Evolutionary conservation across 1,284 basidiomycete genomes (phyloP).

Genomic region (Cryptococcus floricola): DNA sequence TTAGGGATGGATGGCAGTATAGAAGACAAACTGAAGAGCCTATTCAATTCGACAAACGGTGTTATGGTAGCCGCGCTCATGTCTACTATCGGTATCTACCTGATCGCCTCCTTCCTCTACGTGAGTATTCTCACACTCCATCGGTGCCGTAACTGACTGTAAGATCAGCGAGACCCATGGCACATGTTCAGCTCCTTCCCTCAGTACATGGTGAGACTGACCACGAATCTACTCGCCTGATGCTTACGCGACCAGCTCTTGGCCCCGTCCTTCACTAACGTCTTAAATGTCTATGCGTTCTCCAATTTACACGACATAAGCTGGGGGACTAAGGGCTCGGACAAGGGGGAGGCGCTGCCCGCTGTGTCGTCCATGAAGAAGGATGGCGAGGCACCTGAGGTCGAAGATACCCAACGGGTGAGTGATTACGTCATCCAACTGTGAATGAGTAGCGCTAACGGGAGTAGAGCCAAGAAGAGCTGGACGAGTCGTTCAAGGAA

Average conservation of each 20-base stretch:
- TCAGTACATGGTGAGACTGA: slow-evolving; percentile 63
- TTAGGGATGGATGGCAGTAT: slow-evolving; percentile 34
- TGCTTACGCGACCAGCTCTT: slow-evolving; percentile 52
- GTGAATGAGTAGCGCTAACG: background rate
- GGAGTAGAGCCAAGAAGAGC: slow-evolving; percentile 63
- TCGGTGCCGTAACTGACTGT: slow-evolving; percentile 3
- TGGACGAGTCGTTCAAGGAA: slow-evolving; percentile 89
- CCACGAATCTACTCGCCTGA: background rate
- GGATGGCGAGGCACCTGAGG: slow-evolving; percentile 68
- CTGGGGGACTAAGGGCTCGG: slow-evolving; percentile 88
- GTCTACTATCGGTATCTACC: slow-evolving; percentile 82
- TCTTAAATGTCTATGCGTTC: slow-evolving; percentile 94
- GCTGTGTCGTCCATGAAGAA: slow-evolving; percentile 83
- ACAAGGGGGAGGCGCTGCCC: slow-evolving; percentile 91
- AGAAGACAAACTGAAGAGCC: slow-evolving; percentile 56
- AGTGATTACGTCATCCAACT: background rate
- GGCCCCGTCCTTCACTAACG: slow-evolving; percentile 87
- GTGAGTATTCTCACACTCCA: slow-evolving; percentile 55
- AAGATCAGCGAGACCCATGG: slow-evolving; percentile 83
- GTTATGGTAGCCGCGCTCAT: slow-evolving; percentile 80
- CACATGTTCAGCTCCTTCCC: slow-evolving; percentile 96
- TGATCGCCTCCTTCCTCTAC: slow-evolving; percentile 82
- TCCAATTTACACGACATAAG: slow-evolving; percentile 84
- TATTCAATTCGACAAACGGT: slow-evolving; percentile 73
- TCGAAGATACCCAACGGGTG: slow-evolving; percentile 72